Evolutionary conservation across 228 moss, liverwort and hornwort species (phyloP).

Genomic region (Sphagnum fallax): DNA sequence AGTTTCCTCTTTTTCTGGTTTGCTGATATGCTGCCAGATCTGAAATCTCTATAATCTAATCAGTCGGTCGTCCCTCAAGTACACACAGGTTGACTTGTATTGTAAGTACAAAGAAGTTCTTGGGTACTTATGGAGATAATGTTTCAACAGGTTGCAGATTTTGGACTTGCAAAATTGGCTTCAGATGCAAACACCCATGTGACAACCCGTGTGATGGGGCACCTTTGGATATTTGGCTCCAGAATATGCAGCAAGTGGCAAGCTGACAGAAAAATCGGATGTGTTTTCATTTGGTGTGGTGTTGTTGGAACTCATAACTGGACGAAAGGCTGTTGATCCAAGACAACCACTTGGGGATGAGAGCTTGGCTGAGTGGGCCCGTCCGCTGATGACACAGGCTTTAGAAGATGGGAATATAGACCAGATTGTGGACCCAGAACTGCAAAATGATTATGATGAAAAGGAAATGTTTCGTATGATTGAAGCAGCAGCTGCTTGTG

Average conservation of each 20-base stretch:
- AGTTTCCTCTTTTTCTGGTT: too few relatives aligned
- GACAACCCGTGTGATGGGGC: slow-evolving; percentile 92
- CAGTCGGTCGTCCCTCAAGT: too few relatives aligned
- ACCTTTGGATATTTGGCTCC: slow-evolving; percentile 95
- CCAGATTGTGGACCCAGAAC: slow-evolving; percentile 49
- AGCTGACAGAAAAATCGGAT: slow-evolving; percentile 85
- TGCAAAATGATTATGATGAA: slow-evolving; percentile 51
- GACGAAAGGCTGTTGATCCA: slow-evolving; percentile 73
- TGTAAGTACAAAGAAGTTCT: too few relatives aligned
- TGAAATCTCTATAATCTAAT: too few relatives aligned
- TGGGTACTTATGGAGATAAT: too few relatives aligned
- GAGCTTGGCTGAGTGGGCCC: slow-evolving; percentile 83
- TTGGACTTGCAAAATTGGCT: slow-evolving; percentile 82
- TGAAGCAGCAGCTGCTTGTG: slow-evolving; percentile 83
- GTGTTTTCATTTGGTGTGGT: slow-evolving; percentile 92
- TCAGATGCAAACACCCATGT: slow-evolving; percentile 82
- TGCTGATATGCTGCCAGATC: too few relatives aligned
- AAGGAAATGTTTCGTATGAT: slow-evolving; percentile 74
- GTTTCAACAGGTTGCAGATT: slow-evolving; percentile 63
- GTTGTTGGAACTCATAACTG: slow-evolving; percentile 75
- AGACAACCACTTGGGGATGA: slow-evolving; percentile 67
- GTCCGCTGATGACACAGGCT: slow-evolving; percentile 62
- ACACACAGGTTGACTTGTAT: too few relatives aligned
- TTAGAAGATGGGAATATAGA: slow-evolving; percentile 64
- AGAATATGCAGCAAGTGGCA: slow-evolving; percentile 85